Base-by-base conservation (phyloP, 345 rosid species). In the Corchorus capsularis region DNA sequence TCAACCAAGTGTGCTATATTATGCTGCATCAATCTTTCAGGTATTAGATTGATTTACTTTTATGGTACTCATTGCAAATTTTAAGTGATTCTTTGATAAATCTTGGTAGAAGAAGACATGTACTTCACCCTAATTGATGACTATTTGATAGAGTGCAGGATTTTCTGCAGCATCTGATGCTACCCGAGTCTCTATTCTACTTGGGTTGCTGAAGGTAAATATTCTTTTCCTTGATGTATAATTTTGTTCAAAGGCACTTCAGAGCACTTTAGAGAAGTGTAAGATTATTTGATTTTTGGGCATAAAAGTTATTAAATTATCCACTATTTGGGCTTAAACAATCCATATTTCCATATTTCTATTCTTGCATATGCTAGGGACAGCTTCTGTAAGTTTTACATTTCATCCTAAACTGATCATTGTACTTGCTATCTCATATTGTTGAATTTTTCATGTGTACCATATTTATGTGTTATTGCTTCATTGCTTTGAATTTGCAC, bases 141-240 rank as follows among this genome's bases (percentile, higher is more conserved):
- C 80, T 54, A 70, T 79, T 17, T 82, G 72, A 78, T 75, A 94
- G 99, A 91, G 84, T 86, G 99, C 99, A 76, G 98, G 99, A 78
- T 96, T 93, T 73, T 89, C 98, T 69, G 94, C 94, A 11, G 99
- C 98, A 76, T 79, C 94, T 57, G 99, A 96, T 89, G 99, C 99
- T 74, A 96, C 99, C 52, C 82, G 97, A 75, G 97, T 91, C 85
- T 96, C 99, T 60, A 92, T 96, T 79, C 83, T 96, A 55, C 92
- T 96, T 60, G 99, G 97, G 71, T 45, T 92, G 39, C 79, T 93
- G 74, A 96, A 96, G 97, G 99, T 96, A 81, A 47, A 34, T 72
- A 47, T 53, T 46, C 27, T 52, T 65, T 61, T 45, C 27, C 5
- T 65, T 52, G 16, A 41, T 47, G n/a, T 34, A 37, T 22, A 50